Evolutionary conservation across 2,329 filamentous ascomycete species (phyloP).

Genomic region (Colletotrichum musicola): DNA sequence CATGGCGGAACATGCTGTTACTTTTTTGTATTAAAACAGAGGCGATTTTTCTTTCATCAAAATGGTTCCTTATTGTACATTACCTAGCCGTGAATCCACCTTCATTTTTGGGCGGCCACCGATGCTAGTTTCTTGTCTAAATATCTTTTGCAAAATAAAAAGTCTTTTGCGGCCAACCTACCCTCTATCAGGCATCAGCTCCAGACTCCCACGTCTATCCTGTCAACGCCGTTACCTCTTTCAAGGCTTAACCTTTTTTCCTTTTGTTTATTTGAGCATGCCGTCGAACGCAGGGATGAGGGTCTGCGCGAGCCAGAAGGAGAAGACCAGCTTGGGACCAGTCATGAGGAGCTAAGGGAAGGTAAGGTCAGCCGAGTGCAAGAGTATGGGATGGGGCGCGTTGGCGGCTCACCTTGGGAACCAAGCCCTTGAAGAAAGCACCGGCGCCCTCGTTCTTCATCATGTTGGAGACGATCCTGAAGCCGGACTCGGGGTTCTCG

Average conservation of each 20-base stretch:
- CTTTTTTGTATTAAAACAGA: conserved; percentile 34
- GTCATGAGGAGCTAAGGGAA: conserved; percentile 87
- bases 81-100: conserved; percentile 23
- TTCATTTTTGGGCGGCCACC: conserved; percentile 13
- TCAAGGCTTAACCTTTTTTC: conserved; percentile 1
- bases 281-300: conserved; percentile 90
- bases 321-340: conserved; percentile 98
- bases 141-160: conserved; percentile 8
- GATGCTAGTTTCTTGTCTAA: conserved; percentile 21
- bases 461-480: conserved; percentile 94
- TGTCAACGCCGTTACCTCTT: conserved; percentile 36
- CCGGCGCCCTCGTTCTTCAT: conserved; percentile 86
- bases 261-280: conserved; percentile 52
- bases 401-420: conserved; percentile 78
- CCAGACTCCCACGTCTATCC: conserved; percentile 40
- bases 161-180: conserved; percentile 13
- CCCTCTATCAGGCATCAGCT: conserved; percentile 53
- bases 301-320: conserved; percentile 99
- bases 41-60: conserved; percentile 33
- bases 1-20: neutral
- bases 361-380: conserved; percentile 34
- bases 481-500: conserved; percentile 94
- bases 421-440: conserved; percentile 97
- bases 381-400: neutral
- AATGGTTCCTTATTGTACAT: conserved; percentile 37